Percentiles rank a stretch among this genome's conserved stretches.
Conservation (phyloP, 768 basidiomycete species). For the Pleurotus tuoliensis region DNA sequence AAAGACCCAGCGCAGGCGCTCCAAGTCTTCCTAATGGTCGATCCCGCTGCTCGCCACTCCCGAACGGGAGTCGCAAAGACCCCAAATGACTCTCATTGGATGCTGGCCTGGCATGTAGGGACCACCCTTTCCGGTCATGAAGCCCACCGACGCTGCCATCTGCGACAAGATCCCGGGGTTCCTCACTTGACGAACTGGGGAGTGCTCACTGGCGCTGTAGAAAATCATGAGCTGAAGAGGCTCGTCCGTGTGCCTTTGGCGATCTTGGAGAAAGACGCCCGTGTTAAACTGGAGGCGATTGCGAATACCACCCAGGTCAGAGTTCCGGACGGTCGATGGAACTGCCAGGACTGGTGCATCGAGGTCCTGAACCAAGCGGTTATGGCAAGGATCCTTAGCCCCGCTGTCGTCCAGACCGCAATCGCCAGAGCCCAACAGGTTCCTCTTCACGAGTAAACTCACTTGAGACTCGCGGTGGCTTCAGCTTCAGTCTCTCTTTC, state of each 20-base stretch:
- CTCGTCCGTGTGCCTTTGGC: background rate
- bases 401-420: background rate
- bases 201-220: background rate
- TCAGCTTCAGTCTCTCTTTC: too few relatives aligned
- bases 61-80: background rate
- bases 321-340: background rate
- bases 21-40: background rate
- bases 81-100: background rate
- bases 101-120: background rate
- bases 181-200: constrained; percentile 1
- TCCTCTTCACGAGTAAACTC: background rate
- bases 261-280: background rate
- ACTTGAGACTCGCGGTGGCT: too few relatives aligned
- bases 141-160: constrained; percentile 1
- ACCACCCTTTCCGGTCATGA: background rate
- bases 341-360: constrained; percentile 4
- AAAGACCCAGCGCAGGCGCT: background rate
- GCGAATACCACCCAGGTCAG: background rate
- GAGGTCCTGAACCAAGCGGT: background rate
- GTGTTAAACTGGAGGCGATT: background rate
- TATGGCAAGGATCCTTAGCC: background rate
- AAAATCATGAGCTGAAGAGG: background rate
- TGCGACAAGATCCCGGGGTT: background rate
- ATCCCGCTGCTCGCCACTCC: background rate
- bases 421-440: background rate